Evolutionary conservation across 306 rosid species (phyloP), one percentile per base, ranked within the genome.

Genomic region (Senna tora): DNA sequence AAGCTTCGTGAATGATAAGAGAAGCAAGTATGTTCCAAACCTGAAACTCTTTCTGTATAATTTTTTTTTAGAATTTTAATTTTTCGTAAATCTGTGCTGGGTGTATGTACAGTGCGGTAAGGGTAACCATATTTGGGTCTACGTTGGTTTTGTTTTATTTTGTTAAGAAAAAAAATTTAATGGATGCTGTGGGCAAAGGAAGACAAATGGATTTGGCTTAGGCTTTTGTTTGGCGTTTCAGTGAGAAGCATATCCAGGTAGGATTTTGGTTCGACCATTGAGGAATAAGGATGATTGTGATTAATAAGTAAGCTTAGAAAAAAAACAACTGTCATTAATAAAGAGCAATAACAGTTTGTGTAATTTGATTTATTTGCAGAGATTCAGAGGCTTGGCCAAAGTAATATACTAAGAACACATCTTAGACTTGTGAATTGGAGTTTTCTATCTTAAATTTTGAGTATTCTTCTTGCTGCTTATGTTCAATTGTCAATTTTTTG

Each of bases 311-410:
- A 36, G 39, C 7, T 36, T 1, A 25, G 30, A 25, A 25, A 1
- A 25, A n/a, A 25, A 25, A 25, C 30, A 25, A 25, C 2, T 1
- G 2, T 25, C 30, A 25, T 25, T 25, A 25, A 25, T 25, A 25
- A 25, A 25, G 30, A 25, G 30, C 30, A 25, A 25, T 25, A 3
- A 25, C 30, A 25, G 2, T n/a, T n/a, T 25, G 2, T n/a, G 4
- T 53, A 67, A 36, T 20, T 55, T 36, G 65, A 75, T 13, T 63
- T 57, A 59, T 50, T 36, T 51, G 39, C 73, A 49, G 65, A 25
- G 65, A 9, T 55, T 21, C 45, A 59, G 69, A 67, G 42, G 65
- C 53, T 61, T 28, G 65, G 72, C 36, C 16, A 36, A 79, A 74
- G 43, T 63, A 56, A 55, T 52, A 50, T 69, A 14, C 68, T 22